Evolutionary conservation across 805 yeast species (phyloP).

Genomic region (Yueomyces sinensis): DNA sequence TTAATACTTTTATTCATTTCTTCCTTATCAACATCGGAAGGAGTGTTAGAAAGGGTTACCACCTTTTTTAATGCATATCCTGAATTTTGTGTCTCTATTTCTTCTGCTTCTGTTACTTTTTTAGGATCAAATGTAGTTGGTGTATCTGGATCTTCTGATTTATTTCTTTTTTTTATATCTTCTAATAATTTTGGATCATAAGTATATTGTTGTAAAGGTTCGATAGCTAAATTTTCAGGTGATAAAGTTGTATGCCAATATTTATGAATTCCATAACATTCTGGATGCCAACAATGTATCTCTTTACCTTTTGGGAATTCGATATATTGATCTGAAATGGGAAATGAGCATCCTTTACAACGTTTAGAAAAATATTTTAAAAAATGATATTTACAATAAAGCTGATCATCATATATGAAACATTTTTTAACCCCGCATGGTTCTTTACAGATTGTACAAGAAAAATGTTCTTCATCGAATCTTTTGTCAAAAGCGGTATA

Average conservation of each 20-base stretch:
- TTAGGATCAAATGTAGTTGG: not conserved
- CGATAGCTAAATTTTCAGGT: constrained; percentile 42
- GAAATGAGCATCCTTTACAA: constrained; percentile 87
- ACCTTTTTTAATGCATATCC: not conserved
- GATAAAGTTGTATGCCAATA: constrained; percentile 86
- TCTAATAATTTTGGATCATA: constrained; percentile 18
- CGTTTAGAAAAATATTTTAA: constrained; percentile 73
- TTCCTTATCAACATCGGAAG: constrained; percentile 31
- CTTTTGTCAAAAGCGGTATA: constrained; percentile 86
- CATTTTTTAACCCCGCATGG: constrained; percentile 86
- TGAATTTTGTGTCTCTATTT: not conserved
- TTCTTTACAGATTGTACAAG: constrained; percentile 74
- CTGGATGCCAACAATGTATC: constrained; percentile 97
- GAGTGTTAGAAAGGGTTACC: constrained; percentile 19
- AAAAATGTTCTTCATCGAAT: constrained; percentile 91
- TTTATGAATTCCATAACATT: constrained; percentile 94
- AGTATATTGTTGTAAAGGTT: constrained; percentile 17
- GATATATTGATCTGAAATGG: constrained; percentile 88
- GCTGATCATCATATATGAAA: constrained; percentile 71
- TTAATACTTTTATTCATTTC: constrained; percentile 35
- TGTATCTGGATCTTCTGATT: not conserved
- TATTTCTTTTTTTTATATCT: not conserved
- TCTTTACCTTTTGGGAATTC: constrained; percentile 84
- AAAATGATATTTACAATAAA: constrained; percentile 88
- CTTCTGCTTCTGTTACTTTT: not conserved